phyloP scores from a whole-genome alignment of 257 asterid species.

The Petunia secreta region DNA sequence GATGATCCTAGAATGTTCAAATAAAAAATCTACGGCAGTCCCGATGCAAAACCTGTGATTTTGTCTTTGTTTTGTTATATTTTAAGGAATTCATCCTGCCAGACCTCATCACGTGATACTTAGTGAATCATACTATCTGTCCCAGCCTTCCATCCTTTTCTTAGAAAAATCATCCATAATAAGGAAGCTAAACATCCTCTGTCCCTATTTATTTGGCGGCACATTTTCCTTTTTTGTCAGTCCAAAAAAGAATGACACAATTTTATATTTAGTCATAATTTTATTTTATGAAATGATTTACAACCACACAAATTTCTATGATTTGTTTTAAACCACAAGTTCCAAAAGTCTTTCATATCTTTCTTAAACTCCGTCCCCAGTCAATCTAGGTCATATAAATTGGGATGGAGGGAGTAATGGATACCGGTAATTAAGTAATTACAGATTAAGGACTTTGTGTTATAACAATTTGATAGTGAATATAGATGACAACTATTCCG shows the following conservation, averaged over 20 bases:
- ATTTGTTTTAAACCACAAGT: not conserved
- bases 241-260: no score
- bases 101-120: not conserved
- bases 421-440: conserved; percentile 1
- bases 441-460: not conserved
- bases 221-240: not conserved
- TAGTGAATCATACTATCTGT: conserved; percentile 18
- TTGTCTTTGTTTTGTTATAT: not conserved
- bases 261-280: no score
- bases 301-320: not conserved
- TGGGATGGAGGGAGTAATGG: not conserved
- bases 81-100: not conserved
- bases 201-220: not conserved
- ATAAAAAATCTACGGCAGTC: not conserved
- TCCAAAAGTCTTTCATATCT: no score
- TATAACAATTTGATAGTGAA: no score
- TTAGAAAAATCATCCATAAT: not conserved
- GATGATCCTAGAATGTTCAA: not conserved
- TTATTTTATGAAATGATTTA: no score
- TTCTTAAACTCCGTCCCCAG: no score
- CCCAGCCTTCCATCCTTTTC: conserved; percentile 11
- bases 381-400: no score
- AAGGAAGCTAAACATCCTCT: not conserved
- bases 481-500: no score
- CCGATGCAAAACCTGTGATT: conserved; percentile 16